Conservation (phyloP, 805 yeast species). For the Debaryomyces tyrocola region DNA sequence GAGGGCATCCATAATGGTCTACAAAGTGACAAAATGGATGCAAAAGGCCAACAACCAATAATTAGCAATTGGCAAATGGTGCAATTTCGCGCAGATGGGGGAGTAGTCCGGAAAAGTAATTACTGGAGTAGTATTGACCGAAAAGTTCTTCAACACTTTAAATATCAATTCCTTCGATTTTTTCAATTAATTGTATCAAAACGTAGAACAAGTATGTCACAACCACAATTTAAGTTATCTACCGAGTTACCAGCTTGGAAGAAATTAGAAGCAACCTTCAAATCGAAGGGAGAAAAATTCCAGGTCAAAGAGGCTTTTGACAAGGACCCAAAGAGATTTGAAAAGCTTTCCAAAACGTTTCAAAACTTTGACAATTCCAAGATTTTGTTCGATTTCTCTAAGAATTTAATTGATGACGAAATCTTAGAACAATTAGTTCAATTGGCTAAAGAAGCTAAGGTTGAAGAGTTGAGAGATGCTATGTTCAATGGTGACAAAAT, state of each 20-base stretch:
- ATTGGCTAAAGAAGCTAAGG: constrained; percentile 88
- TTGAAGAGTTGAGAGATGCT: constrained; percentile 82
- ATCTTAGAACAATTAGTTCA: constrained; percentile 64
- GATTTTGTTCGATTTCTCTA: constrained; percentile 92
- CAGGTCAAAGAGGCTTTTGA: constrained; percentile 77
- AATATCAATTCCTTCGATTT: background rate
- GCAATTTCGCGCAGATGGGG: no score
- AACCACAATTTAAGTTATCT: constrained; percentile 50
- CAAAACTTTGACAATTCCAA: constrained; percentile 83
- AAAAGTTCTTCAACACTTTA: background rate
- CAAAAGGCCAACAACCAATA: no score
- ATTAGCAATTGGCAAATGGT: no score
- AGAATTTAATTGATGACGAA: constrained; percentile 88
- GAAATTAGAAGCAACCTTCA: constrained; percentile 68
- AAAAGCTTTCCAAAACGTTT: constrained; percentile 74
- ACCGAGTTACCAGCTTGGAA: constrained; percentile 84
- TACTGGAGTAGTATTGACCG: constrained; percentile 5
- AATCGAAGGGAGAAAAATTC: constrained; percentile 66
- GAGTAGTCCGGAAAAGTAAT: no score
- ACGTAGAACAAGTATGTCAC: constrained; percentile 1
- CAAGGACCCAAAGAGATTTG: constrained; percentile 72
- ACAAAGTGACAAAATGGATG: no score
- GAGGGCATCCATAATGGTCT: no score
- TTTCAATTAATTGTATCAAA: background rate
- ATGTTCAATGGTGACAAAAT: constrained; percentile 93